Percentiles rank a stretch among this genome's conserved stretches.
Conservation (phyloP, 495 filamentous ascomycete species). For the Cercophora sp. region DNA sequence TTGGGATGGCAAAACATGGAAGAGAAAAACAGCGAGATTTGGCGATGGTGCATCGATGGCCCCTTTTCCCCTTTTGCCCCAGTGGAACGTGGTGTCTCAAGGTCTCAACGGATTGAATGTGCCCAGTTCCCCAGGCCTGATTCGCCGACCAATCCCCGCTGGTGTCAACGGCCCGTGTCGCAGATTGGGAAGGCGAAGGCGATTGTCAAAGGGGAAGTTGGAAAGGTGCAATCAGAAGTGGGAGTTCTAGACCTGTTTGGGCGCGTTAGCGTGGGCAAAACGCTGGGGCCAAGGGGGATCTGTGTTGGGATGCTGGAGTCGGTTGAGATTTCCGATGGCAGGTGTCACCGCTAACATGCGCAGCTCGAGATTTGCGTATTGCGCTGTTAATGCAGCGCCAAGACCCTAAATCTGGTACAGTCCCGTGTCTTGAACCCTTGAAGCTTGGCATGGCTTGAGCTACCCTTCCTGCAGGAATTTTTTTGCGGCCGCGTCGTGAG, state of each 20-base stretch:
- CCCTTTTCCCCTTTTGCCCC: too few relatives aligned
- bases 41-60: background rate
- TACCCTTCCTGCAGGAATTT: slow-evolving; percentile 4
- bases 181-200: background rate
- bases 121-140: too few relatives aligned
- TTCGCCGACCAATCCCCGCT: too few relatives aligned
- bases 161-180: background rate
- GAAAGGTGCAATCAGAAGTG: background rate
- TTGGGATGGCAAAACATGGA: background rate
- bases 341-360: background rate
- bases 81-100: too few relatives aligned
- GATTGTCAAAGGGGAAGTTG: background rate
- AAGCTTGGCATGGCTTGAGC: background rate
- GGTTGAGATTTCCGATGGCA: background rate
- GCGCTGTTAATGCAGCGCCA: too few relatives aligned
- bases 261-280: background rate
- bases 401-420: too few relatives aligned
- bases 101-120: too few relatives aligned
- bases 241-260: background rate
- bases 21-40: background rate
- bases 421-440: background rate
- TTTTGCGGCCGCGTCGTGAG: too few relatives aligned
- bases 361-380: too few relatives aligned
- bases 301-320: background rate
- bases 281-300: background rate